phyloP scores from a whole-genome alignment of 495 filamentous ascomycete genomes.

The Aspergillus sparsus region DNA sequence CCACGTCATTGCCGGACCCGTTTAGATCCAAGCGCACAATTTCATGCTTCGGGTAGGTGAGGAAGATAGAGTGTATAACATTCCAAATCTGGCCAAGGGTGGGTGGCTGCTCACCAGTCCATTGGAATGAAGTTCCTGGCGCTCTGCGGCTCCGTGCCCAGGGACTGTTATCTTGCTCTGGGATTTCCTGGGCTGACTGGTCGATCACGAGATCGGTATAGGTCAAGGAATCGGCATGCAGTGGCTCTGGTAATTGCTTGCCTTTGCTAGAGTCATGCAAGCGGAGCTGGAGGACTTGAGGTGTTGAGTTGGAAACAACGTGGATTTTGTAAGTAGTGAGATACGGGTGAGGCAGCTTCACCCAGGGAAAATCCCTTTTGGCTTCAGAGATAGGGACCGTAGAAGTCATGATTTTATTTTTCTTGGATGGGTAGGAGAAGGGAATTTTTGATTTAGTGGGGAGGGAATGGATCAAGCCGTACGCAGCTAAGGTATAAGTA shows the following conservation, averaged over 20 bases:
- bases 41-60: slow-evolving; percentile 54
- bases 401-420: neutral
- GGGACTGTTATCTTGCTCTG: slow-evolving; percentile 44
- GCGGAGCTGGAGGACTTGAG: slow-evolving; percentile 27
- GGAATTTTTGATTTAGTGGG: too few relatives aligned
- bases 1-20: slow-evolving; percentile 39
- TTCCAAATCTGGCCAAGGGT: slow-evolving; percentile 64
- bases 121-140: slow-evolving; percentile 41
- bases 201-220: slow-evolving; percentile 34
- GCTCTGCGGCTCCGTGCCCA: slow-evolving; percentile 48
- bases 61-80: slow-evolving; percentile 59
- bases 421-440: neutral
- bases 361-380: slow-evolving; percentile 20
- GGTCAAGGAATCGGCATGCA: slow-evolving; percentile 36
- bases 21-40: slow-evolving; percentile 51
- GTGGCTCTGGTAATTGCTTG: slow-evolving; percentile 29
- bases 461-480: too few relatives aligned
- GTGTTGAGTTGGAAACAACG: slow-evolving; percentile 25
- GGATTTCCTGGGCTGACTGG: slow-evolving; percentile 27
- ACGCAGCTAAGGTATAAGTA: too few relatives aligned
- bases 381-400: neutral
- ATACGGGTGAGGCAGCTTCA: slow-evolving; percentile 30
- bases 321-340: slow-evolving; percentile 38
- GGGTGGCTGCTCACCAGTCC: slow-evolving; percentile 40
- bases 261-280: slow-evolving; percentile 32